Evolutionary conservation across 805 yeast species (phyloP).

Genomic region (Blastobotrys robertii): DNA sequence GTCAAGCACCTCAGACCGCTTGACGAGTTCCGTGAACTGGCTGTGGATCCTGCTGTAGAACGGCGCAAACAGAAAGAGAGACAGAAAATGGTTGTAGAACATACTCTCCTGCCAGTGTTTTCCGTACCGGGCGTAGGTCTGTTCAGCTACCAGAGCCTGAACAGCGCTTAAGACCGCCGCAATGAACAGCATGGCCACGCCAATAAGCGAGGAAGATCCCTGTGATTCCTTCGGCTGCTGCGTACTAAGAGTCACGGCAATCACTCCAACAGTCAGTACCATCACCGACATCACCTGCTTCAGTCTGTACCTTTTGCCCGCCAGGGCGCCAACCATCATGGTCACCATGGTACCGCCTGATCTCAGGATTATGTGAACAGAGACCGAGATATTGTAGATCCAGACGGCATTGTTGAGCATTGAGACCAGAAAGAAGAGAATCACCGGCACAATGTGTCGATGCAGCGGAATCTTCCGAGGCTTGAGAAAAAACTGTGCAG

Average conservation of each 20-base stretch:
- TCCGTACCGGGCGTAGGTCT: slow-evolving; percentile 40
- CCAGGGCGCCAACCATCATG: slow-evolving; percentile 43
- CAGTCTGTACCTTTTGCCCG: slow-evolving; percentile 38
- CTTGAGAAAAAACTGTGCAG: slow-evolving; percentile 24
- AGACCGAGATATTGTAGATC: slow-evolving; percentile 48
- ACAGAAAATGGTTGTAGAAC: slow-evolving; percentile 49
- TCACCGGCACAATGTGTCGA: slow-evolving; percentile 37
- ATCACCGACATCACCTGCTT: slow-evolving; percentile 42
- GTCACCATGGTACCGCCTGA: slow-evolving; percentile 56
- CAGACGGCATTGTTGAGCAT: slow-evolving; percentile 50
- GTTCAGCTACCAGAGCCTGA: slow-evolving; percentile 51
- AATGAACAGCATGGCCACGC: slow-evolving; percentile 34
- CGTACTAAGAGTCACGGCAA: slow-evolving; percentile 26
- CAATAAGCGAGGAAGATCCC: slow-evolving; percentile 16
- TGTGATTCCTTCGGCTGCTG: neutral
- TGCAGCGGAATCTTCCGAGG: slow-evolving; percentile 26
- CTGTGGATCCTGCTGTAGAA: slow-evolving; percentile 25
- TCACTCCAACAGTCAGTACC: slow-evolving; percentile 46
- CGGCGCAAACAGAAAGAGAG: slow-evolving; percentile 43
- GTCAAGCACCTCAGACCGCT: slow-evolving; percentile 11
- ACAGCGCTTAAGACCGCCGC: slow-evolving; percentile 45
- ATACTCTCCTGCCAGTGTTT: slow-evolving; percentile 56
- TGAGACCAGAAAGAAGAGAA: slow-evolving; percentile 42
- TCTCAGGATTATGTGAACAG: slow-evolving; percentile 56
- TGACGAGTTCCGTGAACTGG: slow-evolving; percentile 22